Evolutionary conservation across 1,284 basidiomycete species (phyloP).

Genomic region (Fomitopsis pinicola): DNA sequence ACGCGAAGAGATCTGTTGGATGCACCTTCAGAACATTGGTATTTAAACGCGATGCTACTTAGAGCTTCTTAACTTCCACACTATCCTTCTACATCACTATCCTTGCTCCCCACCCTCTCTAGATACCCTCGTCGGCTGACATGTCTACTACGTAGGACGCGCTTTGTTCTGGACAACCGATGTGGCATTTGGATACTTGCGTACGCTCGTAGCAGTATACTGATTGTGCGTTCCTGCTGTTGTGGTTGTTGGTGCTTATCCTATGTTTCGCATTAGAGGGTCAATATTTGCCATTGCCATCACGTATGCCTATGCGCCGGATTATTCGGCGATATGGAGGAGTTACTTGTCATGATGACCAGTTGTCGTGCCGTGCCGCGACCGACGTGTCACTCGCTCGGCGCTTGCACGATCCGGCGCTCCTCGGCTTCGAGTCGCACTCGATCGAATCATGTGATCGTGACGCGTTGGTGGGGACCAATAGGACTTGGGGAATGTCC

Average conservation of each 20-base stretch:
- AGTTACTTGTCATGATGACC: no score
- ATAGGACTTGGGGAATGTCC: conserved; percentile 9
- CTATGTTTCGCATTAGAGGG: background rate
- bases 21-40: background rate
- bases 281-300: background rate
- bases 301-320: no score
- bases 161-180: background rate
- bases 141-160: conserved; percentile 1
- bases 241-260: conserved; percentile 2
- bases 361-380: no score
- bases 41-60: background rate
- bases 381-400: background rate
- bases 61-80: background rate
- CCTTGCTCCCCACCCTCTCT: background rate
- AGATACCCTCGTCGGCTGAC: conserved; percentile 10
- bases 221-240: background rate
- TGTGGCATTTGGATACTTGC: conserved; percentile 3
- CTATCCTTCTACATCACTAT: conserved; percentile 8
- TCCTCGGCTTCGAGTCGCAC: background rate
- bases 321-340: no score
- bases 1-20: background rate
- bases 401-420: background rate
- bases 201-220: background rate
- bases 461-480: conserved; percentile 17
- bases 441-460: conserved; percentile 12